Percentiles rank a stretch among this genome's conserved stretches.
phyloP scores from a whole-genome alignment of 164 flowering plant genomes.

The Dillenia turbinata region DNA sequence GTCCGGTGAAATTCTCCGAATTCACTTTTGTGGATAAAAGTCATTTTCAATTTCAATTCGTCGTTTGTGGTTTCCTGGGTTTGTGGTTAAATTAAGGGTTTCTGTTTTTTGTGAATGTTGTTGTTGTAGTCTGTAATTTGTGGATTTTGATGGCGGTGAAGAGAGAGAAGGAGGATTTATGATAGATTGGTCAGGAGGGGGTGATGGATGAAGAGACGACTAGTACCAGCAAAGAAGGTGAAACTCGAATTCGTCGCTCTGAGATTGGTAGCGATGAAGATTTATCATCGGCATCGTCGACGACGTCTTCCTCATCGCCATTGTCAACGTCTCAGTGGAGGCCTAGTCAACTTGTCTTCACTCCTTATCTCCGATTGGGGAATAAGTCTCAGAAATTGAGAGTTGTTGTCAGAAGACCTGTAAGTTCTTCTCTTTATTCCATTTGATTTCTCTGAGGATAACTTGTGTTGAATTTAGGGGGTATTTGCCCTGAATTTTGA shows the following conservation, averaged over 20 bases:
- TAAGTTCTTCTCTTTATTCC: conserved; percentile 16
- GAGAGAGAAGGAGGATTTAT: too few species aligned
- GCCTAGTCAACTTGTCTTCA: conserved; percentile 42
- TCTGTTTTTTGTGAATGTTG: neutral
- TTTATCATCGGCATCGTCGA: conserved; percentile 15
- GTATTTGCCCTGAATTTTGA: too few species aligned
- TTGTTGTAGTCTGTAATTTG: conserved; percentile 1
- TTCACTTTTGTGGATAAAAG: conserved; percentile 1
- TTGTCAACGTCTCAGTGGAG: conserved; percentile 20
- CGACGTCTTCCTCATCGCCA: neutral
- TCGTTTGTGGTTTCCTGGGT: neutral
- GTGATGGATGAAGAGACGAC: conserved; percentile 43
- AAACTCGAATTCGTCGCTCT: neutral
- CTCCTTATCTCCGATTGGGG: conserved; percentile 23
- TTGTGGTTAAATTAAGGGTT: too few species aligned
- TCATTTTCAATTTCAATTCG: neutral
- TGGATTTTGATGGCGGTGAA: neutral
- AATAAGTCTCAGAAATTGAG: conserved; percentile 26
- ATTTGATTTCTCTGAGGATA: neutral
- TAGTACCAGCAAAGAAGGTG: conserved; percentile 17
- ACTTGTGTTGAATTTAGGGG: conserved; percentile 1
- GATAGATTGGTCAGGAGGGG: neutral
- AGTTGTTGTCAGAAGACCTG: conserved; percentile 44
- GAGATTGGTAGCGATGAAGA: conserved; percentile 2
- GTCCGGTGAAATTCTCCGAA: conserved; percentile 25